Evolutionary conservation across 2,329 filamentous ascomycete species (phyloP).

Genomic region (Arthrobotrys entomopaga): DNA sequence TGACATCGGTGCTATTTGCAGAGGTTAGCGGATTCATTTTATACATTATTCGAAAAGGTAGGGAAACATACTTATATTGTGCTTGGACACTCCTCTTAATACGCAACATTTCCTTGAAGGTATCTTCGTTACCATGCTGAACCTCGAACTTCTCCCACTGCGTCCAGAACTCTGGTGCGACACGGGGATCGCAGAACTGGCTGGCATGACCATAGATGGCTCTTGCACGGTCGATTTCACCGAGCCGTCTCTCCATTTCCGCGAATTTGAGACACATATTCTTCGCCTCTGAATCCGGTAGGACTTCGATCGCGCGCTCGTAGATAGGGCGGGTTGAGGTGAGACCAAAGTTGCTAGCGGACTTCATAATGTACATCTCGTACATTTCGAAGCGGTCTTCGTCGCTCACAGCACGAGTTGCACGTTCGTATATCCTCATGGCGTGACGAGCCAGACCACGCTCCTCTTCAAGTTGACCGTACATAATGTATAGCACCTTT

Average conservation of each 20-base stretch:
- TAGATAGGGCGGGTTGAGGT: constrained; percentile 95
- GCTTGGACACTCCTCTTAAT: constrained; percentile 98
- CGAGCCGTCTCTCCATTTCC: constrained; percentile 90
- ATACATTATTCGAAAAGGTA: neutral
- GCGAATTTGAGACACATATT: constrained; percentile 99
- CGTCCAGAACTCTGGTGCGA: constrained; percentile 88
- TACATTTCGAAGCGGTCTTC: constrained; percentile 98
- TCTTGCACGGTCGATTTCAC: constrained; percentile 92
- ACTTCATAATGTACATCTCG: constrained; percentile 99
- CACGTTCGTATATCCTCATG: constrained; percentile 98
- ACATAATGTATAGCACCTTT: constrained; percentile 97
- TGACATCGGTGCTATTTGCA: constrained; percentile 82
- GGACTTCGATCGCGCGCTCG: constrained; percentile 90
- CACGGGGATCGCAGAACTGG: constrained; percentile 95
- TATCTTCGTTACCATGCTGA: constrained; percentile 97
- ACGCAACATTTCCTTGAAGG: constrained; percentile 98
- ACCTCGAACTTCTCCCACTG: constrained; percentile 99
- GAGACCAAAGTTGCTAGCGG: constrained; percentile 95
- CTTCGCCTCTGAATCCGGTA: constrained; percentile 91
- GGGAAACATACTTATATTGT: constrained; percentile 79
- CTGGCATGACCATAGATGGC: constrained; percentile 97
- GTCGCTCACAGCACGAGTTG: constrained; percentile 91
- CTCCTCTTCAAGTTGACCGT: constrained; percentile 95
- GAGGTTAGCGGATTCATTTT: constrained; percentile 61
- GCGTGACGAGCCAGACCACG: constrained; percentile 92